These are phyloP conservation scores for Rhynchospora pubera DNA, from an alignment of 176 grass and related monocot genomes.

Conservation along the genomic window DNA sequence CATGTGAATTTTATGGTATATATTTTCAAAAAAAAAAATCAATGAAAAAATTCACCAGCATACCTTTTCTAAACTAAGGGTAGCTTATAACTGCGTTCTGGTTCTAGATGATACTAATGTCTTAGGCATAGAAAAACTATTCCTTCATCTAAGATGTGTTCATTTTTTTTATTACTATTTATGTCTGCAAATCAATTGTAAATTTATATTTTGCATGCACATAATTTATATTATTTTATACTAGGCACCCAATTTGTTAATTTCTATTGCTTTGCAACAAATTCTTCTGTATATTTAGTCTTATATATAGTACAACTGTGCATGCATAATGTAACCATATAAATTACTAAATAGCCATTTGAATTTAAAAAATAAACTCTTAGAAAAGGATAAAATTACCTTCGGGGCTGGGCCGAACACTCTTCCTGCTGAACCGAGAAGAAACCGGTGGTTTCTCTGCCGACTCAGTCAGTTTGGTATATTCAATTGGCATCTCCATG, in stretches of 20 bases:
- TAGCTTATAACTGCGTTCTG: neutral
- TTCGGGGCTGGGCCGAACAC: slow-evolving; percentile 53
- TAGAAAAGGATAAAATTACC: slow-evolving; percentile 34
- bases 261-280: neutral
- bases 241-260: neutral
- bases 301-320: neutral
- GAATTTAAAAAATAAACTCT: neutral
- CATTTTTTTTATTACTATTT: too few species aligned
- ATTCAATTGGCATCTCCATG: slow-evolving; percentile 11
- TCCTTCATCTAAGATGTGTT: neutral
- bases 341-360: neutral
- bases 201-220: neutral
- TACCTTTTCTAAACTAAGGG: neutral
- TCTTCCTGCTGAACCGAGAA: slow-evolving; percentile 49
- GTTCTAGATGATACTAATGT: neutral
- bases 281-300: neutral
- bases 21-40: neutral
- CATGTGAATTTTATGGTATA: neutral
- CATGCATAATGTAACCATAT: neutral
- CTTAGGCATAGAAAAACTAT: neutral
- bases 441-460: slow-evolving; percentile 58
- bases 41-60: neutral
- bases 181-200: too few species aligned
- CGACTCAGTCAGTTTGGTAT: slow-evolving; percentile 33
- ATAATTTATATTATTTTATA: neutral